Conservation (phyloP, 192 early-diverging fungal species). For the Spinellus fusiger region DNA sequence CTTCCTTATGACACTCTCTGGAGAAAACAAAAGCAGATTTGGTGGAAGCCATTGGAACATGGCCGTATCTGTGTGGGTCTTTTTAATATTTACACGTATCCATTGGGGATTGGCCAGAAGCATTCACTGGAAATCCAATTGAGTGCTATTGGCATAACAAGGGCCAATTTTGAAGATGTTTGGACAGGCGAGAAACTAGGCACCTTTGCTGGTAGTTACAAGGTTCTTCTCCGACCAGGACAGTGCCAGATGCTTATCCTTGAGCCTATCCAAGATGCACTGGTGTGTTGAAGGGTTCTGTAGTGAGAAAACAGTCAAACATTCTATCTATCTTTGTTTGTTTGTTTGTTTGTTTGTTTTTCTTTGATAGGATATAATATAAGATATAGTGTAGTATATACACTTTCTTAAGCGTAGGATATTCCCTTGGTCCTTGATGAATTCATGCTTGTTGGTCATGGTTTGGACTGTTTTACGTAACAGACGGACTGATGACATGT, state of each 20-base stretch:
- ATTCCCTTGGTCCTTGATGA: no score
- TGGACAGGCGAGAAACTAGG: constrained; percentile 19
- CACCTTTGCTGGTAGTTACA: background rate
- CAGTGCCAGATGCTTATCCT: constrained; percentile 17
- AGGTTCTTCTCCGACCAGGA: constrained; percentile 13
- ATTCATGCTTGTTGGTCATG: no score
- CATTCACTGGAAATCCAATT: constrained; percentile 11
- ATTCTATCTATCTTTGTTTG: no score
- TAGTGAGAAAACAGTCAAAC: no score
- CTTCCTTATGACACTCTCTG: constrained; percentile 19
- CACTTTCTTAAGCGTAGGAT: no score
- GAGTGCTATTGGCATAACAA: constrained; percentile 13
- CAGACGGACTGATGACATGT: background rate
- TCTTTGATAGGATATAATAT: no score
- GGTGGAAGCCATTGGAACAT: constrained; percentile 24
- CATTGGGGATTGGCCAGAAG: constrained; percentile 9
- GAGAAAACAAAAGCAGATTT: constrained; percentile 26
- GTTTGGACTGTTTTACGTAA: no score
- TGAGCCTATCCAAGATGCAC: no score
- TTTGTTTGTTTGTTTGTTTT: no score
- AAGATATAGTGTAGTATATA: no score
- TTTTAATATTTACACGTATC: constrained; percentile 21
- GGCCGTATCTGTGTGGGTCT: constrained; percentile 22
- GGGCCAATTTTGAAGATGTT: constrained; percentile 16
- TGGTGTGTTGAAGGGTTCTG: no score